Percentiles rank a stretch among this genome's conserved stretches.
These are phyloP conservation scores for Kalmusia sp. DNA, from an alignment of 2,329 filamentous ascomycete genomes.

Conservation along the genomic window DNA sequence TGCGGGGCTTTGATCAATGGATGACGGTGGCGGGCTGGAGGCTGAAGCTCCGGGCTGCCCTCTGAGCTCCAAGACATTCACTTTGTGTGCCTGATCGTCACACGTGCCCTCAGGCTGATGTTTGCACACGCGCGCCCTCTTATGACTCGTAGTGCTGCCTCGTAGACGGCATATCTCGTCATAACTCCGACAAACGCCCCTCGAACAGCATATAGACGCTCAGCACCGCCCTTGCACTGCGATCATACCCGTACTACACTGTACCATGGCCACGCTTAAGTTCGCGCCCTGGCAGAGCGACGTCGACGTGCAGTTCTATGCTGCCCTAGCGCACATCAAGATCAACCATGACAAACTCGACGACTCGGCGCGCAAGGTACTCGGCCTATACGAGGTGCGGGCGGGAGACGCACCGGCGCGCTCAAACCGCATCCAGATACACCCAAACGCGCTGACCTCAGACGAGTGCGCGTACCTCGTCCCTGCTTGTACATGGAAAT, in stretches of 20 bases:
- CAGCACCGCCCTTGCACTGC: neutral
- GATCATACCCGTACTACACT: neutral
- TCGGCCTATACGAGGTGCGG: slow-evolving; percentile 89
- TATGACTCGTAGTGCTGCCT: slow-evolving; percentile 27
- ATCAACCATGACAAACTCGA: slow-evolving; percentile 97
- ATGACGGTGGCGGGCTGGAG: neutral
- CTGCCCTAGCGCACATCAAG: slow-evolving; percentile 88
- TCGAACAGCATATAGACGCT: neutral
- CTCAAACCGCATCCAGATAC: slow-evolving; percentile 88
- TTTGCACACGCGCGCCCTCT: slow-evolving; percentile 6
- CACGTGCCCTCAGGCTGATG: slow-evolving; percentile 21
- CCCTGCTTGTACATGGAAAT: neutral
- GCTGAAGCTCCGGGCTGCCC: slow-evolving; percentile 8
- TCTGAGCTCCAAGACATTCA: slow-evolving; percentile 27
- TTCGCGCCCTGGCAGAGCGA: slow-evolving; percentile 93
- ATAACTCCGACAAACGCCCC: neutral
- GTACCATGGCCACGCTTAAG: slow-evolving; percentile 60
- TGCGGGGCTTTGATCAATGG: slow-evolving; percentile 5
- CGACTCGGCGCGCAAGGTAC: slow-evolving; percentile 84
- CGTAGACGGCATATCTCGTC: slow-evolving; percentile 9
- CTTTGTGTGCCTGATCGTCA: slow-evolving; percentile 27
- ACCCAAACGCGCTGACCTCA: slow-evolving; percentile 83
- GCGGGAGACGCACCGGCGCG: slow-evolving; percentile 72
- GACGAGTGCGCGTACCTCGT: slow-evolving; percentile 71
- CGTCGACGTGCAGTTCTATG: slow-evolving; percentile 95